phyloP scores from a whole-genome alignment of 1,284 basidiomycete species.

The Leccinum insolens region DNA sequence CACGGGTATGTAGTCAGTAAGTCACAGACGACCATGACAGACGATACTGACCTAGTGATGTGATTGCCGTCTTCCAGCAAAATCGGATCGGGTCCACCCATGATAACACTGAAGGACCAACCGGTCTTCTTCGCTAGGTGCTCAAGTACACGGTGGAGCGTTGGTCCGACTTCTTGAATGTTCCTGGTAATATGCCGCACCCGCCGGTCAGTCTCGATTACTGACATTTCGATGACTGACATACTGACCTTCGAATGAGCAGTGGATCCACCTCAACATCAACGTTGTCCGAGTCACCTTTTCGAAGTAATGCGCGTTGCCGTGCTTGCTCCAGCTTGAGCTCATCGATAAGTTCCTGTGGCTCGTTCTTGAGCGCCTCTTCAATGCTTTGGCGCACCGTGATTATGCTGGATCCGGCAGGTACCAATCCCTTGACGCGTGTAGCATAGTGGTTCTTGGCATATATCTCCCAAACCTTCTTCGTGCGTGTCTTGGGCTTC shows the following conservation, averaged over 20 bases:
- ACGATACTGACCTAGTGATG: neutral
- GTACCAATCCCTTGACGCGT: neutral
- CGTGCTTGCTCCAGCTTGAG: slow-evolving; percentile 2
- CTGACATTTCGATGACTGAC: neutral
- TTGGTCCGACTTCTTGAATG: neutral
- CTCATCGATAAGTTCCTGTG: neutral
- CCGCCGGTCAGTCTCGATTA: neutral
- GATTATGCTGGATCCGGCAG: neutral
- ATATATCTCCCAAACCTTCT: slow-evolving; percentile 1
- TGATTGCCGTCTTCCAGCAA: neutral
- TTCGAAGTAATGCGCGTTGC: neutral
- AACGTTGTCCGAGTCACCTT: neutral
- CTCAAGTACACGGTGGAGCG: neutral
- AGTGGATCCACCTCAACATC: neutral
- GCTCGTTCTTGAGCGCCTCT: neutral
- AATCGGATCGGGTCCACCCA: slow-evolving; percentile 2
- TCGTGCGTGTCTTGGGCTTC: neutral
- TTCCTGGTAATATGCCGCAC: neutral
- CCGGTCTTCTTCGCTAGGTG: neutral
- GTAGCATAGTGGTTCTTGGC: neutral
- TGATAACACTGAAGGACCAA: neutral
- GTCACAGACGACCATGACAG: neutral
- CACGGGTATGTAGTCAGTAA: neutral
- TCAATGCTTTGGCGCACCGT: neutral
- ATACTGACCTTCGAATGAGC: neutral